Evolutionary conservation across 148 eudicot species (phyloP).

Genomic region (Mesembryanthemum crystallinum): DNA sequence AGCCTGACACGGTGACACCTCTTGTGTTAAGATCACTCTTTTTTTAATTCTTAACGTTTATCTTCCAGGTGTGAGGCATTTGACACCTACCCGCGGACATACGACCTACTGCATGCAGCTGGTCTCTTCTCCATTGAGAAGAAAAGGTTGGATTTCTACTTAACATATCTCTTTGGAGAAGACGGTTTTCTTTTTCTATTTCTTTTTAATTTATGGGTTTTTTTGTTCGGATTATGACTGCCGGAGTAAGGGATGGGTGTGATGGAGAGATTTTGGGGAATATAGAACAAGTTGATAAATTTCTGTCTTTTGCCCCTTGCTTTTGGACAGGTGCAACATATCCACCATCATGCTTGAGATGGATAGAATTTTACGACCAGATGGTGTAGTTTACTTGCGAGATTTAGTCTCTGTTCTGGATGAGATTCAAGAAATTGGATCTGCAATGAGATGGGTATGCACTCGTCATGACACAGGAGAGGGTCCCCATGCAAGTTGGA

Average conservation of each 20-base stretch:
- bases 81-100: slow-evolving; percentile 75
- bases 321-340: slow-evolving; percentile 49
- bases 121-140: slow-evolving; percentile 60
- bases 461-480: slow-evolving; percentile 52
- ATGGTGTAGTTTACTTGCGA: slow-evolving; percentile 56
- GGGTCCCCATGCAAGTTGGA: slow-evolving; percentile 67
- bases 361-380: slow-evolving; percentile 67
- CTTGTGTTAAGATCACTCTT: background rate
- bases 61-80: slow-evolving; percentile 73
- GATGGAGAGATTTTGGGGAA: background rate
- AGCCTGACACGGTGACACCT: no score
- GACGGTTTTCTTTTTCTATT: background rate
- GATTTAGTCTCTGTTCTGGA: slow-evolving; percentile 46
- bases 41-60: slow-evolving; percentile 4
- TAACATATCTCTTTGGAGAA: background rate
- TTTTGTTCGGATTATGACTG: background rate
- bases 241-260: background rate
- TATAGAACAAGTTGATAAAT: background rate
- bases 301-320: background rate
- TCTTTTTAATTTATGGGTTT: background rate
- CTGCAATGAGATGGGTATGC: slow-evolving; percentile 59
- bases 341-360: slow-evolving; percentile 69
- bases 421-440: slow-evolving; percentile 52
- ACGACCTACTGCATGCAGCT: slow-evolving; percentile 60
- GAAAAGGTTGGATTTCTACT: slow-evolving; percentile 39